A percentile compares a stretch with the other conserved stretches of the same genome.
Evolutionary conservation across 2,329 filamentous ascomycete genomes (phyloP).

Genomic region (Talaromyces islandicus): DNA sequence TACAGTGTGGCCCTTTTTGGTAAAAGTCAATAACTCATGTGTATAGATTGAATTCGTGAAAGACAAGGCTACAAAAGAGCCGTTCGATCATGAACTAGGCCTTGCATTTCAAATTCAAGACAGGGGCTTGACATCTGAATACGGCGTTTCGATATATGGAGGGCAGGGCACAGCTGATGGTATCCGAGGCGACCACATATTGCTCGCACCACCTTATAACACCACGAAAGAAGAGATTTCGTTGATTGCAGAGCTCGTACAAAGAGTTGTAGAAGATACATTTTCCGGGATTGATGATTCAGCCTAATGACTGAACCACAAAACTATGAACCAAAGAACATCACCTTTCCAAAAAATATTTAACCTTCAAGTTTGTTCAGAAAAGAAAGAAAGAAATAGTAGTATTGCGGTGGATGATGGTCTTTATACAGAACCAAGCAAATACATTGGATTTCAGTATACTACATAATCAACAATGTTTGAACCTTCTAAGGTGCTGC

Average conservation of each 20-base stretch:
- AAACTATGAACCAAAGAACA: too few relatives aligned
- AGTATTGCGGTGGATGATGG: too few relatives aligned
- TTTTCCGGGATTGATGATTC: constrained; percentile 23
- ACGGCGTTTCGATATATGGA: constrained; percentile 58
- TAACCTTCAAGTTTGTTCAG: too few relatives aligned
- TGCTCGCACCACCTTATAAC: constrained; percentile 65
- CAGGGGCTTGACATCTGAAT: constrained; percentile 36
- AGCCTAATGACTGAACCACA: background rate
- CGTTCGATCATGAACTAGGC: constrained; percentile 42
- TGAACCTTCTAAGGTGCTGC: too few relatives aligned
- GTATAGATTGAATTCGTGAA: constrained; percentile 51
- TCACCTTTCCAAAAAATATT: too few relatives aligned
- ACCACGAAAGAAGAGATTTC: constrained; percentile 53
- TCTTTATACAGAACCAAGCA: too few relatives aligned
- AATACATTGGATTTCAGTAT: too few relatives aligned
- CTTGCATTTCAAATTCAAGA: constrained; percentile 49
- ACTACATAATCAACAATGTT: too few relatives aligned
- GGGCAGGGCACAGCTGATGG: constrained; percentile 57
- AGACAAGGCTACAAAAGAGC: constrained; percentile 49
- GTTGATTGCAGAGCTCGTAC: constrained; percentile 47
- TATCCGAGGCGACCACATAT: constrained; percentile 59
- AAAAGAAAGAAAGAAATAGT: too few relatives aligned
- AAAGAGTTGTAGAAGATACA: constrained; percentile 48
- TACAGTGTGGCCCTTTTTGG: constrained; percentile 12
- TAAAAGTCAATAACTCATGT: background rate